Evolutionary conservation across 768 basidiomycete genomes (phyloP).

Genomic region (Mycena floridula): DNA sequence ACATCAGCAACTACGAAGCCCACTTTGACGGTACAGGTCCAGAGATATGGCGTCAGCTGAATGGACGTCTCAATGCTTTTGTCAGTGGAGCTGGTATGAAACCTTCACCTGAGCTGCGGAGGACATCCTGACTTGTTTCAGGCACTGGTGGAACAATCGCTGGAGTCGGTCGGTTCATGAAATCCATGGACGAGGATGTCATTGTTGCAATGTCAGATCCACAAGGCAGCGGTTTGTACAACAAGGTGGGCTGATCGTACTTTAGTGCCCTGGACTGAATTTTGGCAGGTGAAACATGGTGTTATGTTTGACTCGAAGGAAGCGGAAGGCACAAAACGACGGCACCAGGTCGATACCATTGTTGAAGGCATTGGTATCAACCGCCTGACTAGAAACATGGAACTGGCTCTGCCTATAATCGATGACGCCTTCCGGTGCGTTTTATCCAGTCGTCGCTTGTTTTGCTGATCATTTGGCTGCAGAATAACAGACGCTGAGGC

Average conservation of each 20-base stretch:
- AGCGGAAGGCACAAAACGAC: constrained; percentile 86
- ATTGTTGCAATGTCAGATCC: constrained; percentile 82
- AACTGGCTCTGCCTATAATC: constrained; percentile 76
- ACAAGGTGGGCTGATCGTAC: constrained; percentile 52
- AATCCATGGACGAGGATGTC: constrained; percentile 61
- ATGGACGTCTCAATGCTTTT: constrained; percentile 76
- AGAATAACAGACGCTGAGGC: constrained; percentile 93
- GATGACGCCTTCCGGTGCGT: constrained; percentile 83
- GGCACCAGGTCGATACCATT: constrained; percentile 94
- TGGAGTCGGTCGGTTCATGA: constrained; percentile 76
- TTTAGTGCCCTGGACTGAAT: not conserved
- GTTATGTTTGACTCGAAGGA: constrained; percentile 96
- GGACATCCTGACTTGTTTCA: too few relatives aligned
- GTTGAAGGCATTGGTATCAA: constrained; percentile 97
- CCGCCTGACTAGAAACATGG: constrained; percentile 85
- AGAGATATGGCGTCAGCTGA: constrained; percentile 92
- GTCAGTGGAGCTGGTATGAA: constrained; percentile 95
- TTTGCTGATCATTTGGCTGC: not conserved
- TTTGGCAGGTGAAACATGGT: constrained; percentile 68
- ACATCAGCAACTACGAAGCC: constrained; percentile 83
- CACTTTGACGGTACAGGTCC: constrained; percentile 89
- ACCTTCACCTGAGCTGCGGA: too few relatives aligned
- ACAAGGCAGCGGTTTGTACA: constrained; percentile 91
- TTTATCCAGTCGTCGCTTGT: not conserved
- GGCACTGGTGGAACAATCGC: constrained; percentile 97